These are phyloP conservation scores for Musa balbisiana DNA, from an alignment of 202 grass and related monocot genomes.

Conservation along the genomic window DNA sequence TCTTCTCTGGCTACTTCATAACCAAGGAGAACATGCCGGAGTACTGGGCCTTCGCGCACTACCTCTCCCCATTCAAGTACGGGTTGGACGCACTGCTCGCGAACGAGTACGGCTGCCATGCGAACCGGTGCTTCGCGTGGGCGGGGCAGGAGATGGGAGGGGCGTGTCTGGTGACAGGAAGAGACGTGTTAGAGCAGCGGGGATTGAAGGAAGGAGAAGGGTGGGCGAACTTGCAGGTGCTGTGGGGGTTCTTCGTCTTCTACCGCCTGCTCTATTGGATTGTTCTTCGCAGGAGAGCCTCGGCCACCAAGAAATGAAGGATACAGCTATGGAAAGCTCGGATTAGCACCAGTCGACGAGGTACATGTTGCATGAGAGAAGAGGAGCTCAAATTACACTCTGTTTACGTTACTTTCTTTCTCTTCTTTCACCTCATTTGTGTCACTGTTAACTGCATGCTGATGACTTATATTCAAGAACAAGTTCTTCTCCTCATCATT, in stretches of 20 bases:
- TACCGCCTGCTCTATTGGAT: slow-evolving; percentile 93
- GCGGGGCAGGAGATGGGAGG: slow-evolving; percentile 18
- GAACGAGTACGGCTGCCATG: slow-evolving; percentile 76
- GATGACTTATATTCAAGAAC: no score
- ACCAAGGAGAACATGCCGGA: slow-evolving; percentile 67
- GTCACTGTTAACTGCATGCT: no score
- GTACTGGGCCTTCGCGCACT: slow-evolving; percentile 95
- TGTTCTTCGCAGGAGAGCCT: slow-evolving; percentile 68
- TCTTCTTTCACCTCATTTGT: no score
- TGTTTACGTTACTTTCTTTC: no score
- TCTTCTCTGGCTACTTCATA: slow-evolving; percentile 98
- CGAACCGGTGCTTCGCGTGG: slow-evolving; percentile 46
- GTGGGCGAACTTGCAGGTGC: slow-evolving; percentile 73
- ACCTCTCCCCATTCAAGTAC: slow-evolving; percentile 90
- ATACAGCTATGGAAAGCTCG: no score
- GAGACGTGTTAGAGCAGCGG: slow-evolving; percentile 44
- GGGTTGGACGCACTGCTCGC: slow-evolving; percentile 80
- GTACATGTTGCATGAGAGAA: no score
- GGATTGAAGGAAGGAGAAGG: slow-evolving; percentile 48
- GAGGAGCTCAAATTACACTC: no score
- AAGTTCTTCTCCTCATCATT: no score
- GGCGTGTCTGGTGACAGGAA: slow-evolving; percentile 52
- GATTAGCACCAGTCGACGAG: no score
- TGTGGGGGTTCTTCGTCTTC: slow-evolving; percentile 82
- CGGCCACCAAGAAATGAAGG: slow-evolving; percentile 55